Percentiles rank a stretch among this genome's conserved stretches.
These are phyloP conservation scores for Plectosphaerella sp. DNA, from an alignment of 2,329 filamentous ascomycete species.

Conservation along the genomic window DNA sequence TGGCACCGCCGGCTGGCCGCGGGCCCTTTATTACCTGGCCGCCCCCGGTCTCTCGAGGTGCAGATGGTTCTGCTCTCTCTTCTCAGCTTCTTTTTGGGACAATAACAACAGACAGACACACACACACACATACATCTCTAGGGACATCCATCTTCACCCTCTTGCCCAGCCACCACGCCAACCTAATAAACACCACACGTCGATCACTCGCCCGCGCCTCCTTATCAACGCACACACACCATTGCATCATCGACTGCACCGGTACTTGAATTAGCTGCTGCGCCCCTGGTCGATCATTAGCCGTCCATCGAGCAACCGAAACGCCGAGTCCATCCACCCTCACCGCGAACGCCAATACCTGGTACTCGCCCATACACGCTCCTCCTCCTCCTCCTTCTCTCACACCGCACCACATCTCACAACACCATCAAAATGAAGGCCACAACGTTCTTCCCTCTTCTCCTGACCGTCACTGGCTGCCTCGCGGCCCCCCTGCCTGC, in stretches of 20 bases:
- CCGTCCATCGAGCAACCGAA: background rate
- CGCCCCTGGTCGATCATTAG: too few species aligned
- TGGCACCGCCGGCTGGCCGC: too few species aligned
- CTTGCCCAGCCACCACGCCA: background rate
- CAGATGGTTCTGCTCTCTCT: background rate
- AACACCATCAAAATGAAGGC: background rate
- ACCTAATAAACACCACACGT: background rate
- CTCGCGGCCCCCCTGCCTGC: background rate
- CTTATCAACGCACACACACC: background rate
- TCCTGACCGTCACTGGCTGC: background rate
- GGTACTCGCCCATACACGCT: background rate
- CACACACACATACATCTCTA: too few species aligned
- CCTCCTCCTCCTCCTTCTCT: slow-evolving; percentile 1
- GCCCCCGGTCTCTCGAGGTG: background rate
- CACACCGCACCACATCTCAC: background rate
- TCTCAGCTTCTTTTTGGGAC: background rate
- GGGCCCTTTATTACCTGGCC: too few species aligned
- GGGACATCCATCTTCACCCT: too few species aligned
- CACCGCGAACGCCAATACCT: background rate
- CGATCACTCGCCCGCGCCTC: background rate
- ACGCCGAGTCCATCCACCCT: background rate
- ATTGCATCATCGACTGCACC: background rate
- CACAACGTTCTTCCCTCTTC: background rate
- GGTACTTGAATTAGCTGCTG: too few species aligned
- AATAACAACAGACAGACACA: too few species aligned